Conservation (phyloP, 2,329 filamentous ascomycete species). For the Hirsutella rhossiliensis region DNA sequence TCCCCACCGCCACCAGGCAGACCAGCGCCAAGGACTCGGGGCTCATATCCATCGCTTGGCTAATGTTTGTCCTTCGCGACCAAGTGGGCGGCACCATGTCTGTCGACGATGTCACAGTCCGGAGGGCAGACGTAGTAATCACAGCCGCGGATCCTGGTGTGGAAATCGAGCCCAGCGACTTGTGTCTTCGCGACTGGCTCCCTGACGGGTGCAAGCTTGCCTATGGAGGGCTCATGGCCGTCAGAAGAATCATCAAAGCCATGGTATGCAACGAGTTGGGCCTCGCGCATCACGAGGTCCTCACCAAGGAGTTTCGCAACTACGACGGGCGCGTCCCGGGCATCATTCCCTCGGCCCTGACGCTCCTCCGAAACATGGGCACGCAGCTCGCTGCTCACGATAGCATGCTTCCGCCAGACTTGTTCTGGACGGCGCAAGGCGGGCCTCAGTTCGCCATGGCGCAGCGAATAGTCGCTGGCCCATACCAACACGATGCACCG, state of each 20-base stretch:
- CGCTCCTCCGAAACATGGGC: background rate
- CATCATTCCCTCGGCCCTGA: background rate
- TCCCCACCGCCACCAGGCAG: conserved; percentile 2
- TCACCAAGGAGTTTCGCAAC: conserved; percentile 3
- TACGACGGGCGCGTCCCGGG: background rate
- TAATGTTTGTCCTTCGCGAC: conserved; percentile 8
- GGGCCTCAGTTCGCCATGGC: conserved; percentile 6
- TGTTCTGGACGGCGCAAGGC: conserved; percentile 5
- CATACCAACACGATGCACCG: background rate
- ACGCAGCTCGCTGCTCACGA: background rate
- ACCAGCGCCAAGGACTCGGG: conserved; percentile 4
- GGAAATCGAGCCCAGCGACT: background rate
- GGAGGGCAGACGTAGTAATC: background rate
- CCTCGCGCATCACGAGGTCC: conserved; percentile 1
- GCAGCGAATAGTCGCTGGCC: background rate
- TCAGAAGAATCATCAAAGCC: conserved; percentile 4
- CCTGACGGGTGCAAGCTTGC: conserved; percentile 2
- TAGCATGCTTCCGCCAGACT: background rate
- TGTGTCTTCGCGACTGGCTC: conserved; percentile 6
- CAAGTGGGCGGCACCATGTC: conserved; percentile 6
- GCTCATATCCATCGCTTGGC: conserved; percentile 5
- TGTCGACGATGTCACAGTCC: background rate
- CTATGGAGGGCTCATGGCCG: conserved; percentile 1
- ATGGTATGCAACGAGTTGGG: conserved; percentile 9
- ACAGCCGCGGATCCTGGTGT: background rate